Evolutionary conservation across 2,329 filamentous ascomycete species (phyloP).

Genomic region (Sclerotinia borealis): DNA sequence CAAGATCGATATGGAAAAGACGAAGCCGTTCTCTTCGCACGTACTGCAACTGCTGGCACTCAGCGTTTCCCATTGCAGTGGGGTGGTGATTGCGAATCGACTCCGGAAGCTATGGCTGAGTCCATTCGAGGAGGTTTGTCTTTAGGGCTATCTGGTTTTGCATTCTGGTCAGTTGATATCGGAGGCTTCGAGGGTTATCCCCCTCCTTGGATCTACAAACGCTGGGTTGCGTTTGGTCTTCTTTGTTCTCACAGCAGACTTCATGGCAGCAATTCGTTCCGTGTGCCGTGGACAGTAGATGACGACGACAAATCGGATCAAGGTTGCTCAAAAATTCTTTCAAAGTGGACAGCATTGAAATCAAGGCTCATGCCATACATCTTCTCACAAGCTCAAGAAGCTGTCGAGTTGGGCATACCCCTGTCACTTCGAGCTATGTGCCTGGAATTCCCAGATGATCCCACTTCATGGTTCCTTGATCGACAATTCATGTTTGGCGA

Average conservation of each 20-base stretch:
- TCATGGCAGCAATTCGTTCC: slow-evolving; percentile 53
- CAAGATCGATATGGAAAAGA: slow-evolving; percentile 42
- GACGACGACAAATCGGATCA: slow-evolving; percentile 44
- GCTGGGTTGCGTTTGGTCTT: slow-evolving; percentile 58
- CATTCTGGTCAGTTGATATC: slow-evolving; percentile 57
- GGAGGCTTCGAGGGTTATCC: slow-evolving; percentile 57
- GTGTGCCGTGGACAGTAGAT: slow-evolving; percentile 59
- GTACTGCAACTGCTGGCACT: slow-evolving; percentile 51
- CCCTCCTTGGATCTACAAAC: slow-evolving; percentile 53
- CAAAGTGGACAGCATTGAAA: slow-evolving; percentile 40
- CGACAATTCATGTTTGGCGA: slow-evolving; percentile 56
- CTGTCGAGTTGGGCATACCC: slow-evolving; percentile 44
- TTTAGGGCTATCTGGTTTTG: slow-evolving; percentile 50
- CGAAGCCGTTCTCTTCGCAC: slow-evolving; percentile 52
- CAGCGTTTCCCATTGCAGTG: slow-evolving; percentile 55
- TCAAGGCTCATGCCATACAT: slow-evolving; percentile 53
- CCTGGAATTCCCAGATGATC: slow-evolving; percentile 54
- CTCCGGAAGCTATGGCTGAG: slow-evolving; percentile 56
- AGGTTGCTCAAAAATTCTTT: slow-evolving; percentile 46
- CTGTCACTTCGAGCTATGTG: slow-evolving; percentile 51
- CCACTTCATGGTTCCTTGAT: slow-evolving; percentile 51
- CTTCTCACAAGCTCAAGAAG: slow-evolving; percentile 45
- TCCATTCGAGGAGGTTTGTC: slow-evolving; percentile 53
- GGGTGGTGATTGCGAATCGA: slow-evolving; percentile 59
- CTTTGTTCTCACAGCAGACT: slow-evolving; percentile 54